phyloP scores from a whole-genome alignment of 208 protist species.

The Porcisia hertigi region DNA sequence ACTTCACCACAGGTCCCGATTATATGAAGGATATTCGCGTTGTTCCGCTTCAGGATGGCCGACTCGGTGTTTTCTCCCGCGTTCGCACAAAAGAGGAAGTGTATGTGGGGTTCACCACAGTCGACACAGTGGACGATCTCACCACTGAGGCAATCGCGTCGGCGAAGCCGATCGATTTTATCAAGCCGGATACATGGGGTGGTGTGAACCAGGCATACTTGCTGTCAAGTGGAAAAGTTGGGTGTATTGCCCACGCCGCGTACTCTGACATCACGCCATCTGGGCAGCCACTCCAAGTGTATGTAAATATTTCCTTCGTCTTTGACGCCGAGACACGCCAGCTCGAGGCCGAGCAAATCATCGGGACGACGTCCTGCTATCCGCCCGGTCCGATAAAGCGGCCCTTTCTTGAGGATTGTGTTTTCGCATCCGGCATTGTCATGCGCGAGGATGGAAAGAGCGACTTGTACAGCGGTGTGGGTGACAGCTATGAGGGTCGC shows the following conservation, averaged over 20 bases:
- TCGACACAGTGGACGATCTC: conserved; percentile 39
- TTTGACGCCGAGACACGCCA: conserved; percentile 34
- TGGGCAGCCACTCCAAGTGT: conserved; percentile 31
- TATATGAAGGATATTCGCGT: conserved; percentile 58
- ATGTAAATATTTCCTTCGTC: conserved; percentile 46
- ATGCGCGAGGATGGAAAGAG: conserved; percentile 57
- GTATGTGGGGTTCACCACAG: conserved; percentile 38
- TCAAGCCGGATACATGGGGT: conserved; percentile 38
- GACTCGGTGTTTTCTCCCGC: conserved; percentile 44
- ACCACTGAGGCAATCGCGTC: conserved; percentile 31
- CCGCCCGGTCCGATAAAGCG: conserved; percentile 33
- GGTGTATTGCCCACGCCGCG: conserved; percentile 52
- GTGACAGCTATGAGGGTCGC: conserved; percentile 39
- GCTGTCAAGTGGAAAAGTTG: conserved; percentile 45
- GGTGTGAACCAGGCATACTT: conserved; percentile 55
- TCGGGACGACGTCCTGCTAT: conserved; percentile 44
- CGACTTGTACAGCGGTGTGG: conserved; percentile 55
- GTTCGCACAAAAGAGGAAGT: conserved; percentile 29
- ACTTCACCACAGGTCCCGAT: conserved; percentile 45
- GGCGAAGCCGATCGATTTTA: conserved; percentile 33
- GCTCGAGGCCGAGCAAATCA: conserved; percentile 12
- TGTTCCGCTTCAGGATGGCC: conserved; percentile 32
- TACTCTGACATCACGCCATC: conserved; percentile 19
- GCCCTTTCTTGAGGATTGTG: conserved; percentile 37
- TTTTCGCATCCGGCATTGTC: conserved; percentile 55